Base-by-base conservation (phyloP, 2,329 filamentous ascomycete genomes). In the Fusarium praegraminearum region DNA sequence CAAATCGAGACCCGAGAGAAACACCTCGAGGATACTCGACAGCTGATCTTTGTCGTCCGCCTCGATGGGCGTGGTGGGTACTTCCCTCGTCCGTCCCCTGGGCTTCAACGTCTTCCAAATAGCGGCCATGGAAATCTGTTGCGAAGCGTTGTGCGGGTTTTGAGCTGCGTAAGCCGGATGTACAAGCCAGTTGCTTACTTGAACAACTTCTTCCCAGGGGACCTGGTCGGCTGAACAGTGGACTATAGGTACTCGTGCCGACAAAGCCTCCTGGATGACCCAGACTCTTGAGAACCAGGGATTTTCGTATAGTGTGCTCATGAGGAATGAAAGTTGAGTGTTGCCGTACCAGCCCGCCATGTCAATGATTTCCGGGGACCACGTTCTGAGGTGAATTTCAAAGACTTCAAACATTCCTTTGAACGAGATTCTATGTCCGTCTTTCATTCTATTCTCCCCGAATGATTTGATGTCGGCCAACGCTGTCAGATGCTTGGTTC, bases 221-320 rank as follows among this genome's bases (percentile, higher is more conserved):
- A 64, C 35, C 0, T 55, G 51, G 1, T 72, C 65, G 0, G 36
- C 41, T 0, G 57, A 56, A 6, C 57, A 71, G 11, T 71, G 69
- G 0, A 70, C 58, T 3, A 44, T 7, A 0, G 69, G 57, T 0
- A 16, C 20, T 7, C 22, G 26, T 2, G 69, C 54, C 3, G 67
- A 60, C 0, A 72, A n/a, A 7, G 69, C 69, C 33, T 72, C 70
- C 2, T 72, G 70, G 0, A 72, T 61, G 0, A 72, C 70, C 70
- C 70, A 72, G 0, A 72, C 63, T 7, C 70, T 47, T 0, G 56
- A 56, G 1, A 72, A 72, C 70, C 70, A 72, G 1, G 70, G 54
- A 7, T 70, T 70, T 1, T 65, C 58, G 8, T 72, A 71, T 0
- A 71, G 36, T 1, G 50, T 50, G 10, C 69, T 66, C 69, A 71